A percentile compares a stretch with the other conserved stretches of the same genome.
phyloP scores from a whole-genome alignment of 208 protist genomes.

The Porcisia hertigi region DNA sequence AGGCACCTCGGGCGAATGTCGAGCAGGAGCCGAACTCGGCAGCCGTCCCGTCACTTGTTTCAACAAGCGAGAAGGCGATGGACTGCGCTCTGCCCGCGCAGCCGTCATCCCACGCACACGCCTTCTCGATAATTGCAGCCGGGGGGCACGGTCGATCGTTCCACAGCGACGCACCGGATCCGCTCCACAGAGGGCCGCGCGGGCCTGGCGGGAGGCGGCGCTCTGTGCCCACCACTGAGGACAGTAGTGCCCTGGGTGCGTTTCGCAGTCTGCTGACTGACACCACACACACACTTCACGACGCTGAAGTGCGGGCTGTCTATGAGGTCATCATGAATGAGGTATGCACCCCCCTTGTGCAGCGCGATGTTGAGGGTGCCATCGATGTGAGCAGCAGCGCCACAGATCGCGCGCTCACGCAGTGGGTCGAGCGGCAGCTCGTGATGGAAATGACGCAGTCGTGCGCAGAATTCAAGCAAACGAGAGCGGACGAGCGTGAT shows the following conservation, averaged over 20 bases:
- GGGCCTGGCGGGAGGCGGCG: background rate
- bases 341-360: slow-evolving; percentile 29
- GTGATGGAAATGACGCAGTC: slow-evolving; percentile 14
- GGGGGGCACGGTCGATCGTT: background rate
- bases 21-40: background rate
- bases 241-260: background rate
- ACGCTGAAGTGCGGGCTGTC: slow-evolving; percentile 37
- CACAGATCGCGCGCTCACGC: slow-evolving; percentile 38
- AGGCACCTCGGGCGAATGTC: background rate
- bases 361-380: slow-evolving; percentile 16
- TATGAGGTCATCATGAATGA: slow-evolving; percentile 46
- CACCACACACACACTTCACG: slow-evolving; percentile 32
- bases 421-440: slow-evolving; percentile 40
- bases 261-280: slow-evolving; percentile 29
- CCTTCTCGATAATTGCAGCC: slow-evolving; percentile 2
- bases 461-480: background rate
- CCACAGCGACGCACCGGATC: background rate
- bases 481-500: background rate
- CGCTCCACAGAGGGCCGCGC: background rate
- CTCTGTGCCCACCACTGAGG: background rate
- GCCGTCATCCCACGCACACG: background rate
- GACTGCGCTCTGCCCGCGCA: background rate
- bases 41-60: background rate
- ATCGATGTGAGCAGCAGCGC: slow-evolving; percentile 18
- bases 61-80: background rate